A percentile compares a stretch with the other conserved stretches of the same genome.
Evolutionary conservation across 1,139 yeast genomes (phyloP).

Genomic region (Candida glucosophila): DNA sequence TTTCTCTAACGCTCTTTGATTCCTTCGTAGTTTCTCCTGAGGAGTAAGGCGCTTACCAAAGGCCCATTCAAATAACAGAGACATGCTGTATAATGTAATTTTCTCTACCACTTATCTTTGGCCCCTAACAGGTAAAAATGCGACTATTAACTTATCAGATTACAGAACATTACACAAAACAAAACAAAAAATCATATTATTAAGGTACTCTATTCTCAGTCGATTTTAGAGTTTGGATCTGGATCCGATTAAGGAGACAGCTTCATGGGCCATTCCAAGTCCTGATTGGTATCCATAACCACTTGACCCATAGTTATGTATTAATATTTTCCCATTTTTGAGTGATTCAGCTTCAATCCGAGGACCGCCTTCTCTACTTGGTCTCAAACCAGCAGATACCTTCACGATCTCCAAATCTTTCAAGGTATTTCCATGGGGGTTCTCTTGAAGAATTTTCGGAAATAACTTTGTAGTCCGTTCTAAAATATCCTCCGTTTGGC

Average conservation of each 20-base stretch:
- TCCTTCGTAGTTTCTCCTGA: slow-evolving; percentile 88
- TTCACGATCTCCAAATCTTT: slow-evolving; percentile 34
- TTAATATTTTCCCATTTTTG: slow-evolving; percentile 15
- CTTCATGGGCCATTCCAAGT: slow-evolving; percentile 46
- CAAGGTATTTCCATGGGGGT: slow-evolving; percentile 10
- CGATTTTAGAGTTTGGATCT: no score
- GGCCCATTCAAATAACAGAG: slow-evolving; percentile 81
- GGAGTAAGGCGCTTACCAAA: slow-evolving; percentile 93
- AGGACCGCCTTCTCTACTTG: slow-evolving; percentile 61
- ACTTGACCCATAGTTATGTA: slow-evolving; percentile 70
- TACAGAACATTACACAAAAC: no score
- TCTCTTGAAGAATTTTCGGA: slow-evolving; percentile 44
- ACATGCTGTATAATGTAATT: slow-evolving; percentile 19
- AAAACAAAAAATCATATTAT: no score
- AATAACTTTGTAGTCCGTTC: slow-evolving; percentile 43
- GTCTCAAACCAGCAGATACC: slow-evolving; percentile 62
- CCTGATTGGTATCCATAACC: slow-evolving; percentile 77
- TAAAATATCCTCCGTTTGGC: slow-evolving; percentile 51
- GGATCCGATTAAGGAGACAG: no score
- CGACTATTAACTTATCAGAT: no score
- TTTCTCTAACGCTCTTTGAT: slow-evolving; percentile 88
- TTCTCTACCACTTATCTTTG: no score
- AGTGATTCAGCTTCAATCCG: slow-evolving; percentile 46
- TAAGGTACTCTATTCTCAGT: no score
- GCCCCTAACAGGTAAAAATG: no score